Percentiles rank a stretch among this genome's conserved stretches.
phyloP scores from a whole-genome alignment of 108 stramenopile species.

The Conticribra guillardii region DNA sequence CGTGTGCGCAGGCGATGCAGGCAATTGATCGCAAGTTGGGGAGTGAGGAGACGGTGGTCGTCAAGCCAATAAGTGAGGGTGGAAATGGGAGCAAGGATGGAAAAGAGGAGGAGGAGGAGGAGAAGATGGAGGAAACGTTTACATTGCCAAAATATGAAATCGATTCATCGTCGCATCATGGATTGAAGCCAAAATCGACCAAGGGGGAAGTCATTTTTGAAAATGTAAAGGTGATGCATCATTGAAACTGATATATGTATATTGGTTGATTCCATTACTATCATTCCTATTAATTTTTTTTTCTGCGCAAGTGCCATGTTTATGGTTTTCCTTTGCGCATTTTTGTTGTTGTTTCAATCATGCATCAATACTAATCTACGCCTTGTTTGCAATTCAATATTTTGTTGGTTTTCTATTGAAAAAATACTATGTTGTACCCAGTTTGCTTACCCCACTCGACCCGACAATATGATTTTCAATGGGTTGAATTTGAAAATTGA shows the following conservation, averaged over 20 bases:
- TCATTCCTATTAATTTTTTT: no score
- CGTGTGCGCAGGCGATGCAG: slow-evolving; percentile 54
- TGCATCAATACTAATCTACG: no score
- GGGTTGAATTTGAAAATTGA: slow-evolving; percentile 62
- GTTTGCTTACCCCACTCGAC: slow-evolving; percentile 88
- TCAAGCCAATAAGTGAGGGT: slow-evolving; percentile 7
- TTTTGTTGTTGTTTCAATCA: no score
- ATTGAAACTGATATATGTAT: no score
- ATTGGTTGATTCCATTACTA: no score
- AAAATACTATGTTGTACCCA: no score
- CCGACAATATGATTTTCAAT: slow-evolving; percentile 63
- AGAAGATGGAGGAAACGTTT: slow-evolving; percentile 19
- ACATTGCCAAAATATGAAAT: slow-evolving; percentile 57
- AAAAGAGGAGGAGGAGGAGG: slow-evolving; percentile 30
- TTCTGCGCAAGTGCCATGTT: no score
- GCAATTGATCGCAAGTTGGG: slow-evolving; percentile 65
- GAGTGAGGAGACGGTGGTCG: slow-evolving; percentile 36
- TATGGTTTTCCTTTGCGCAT: no score
- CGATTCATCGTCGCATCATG: slow-evolving; percentile 59
- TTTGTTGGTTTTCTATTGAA: no score
- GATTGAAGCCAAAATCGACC: slow-evolving; percentile 57
- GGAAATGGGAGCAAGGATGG: slow-evolving; percentile 1
- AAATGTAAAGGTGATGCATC: slow-evolving; percentile 50
- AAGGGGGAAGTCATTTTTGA: slow-evolving; percentile 62
- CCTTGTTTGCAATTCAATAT: no score